Conservation (phyloP, 192 early-diverging fungal species). For the Lobosporangium transversale region DNA sequence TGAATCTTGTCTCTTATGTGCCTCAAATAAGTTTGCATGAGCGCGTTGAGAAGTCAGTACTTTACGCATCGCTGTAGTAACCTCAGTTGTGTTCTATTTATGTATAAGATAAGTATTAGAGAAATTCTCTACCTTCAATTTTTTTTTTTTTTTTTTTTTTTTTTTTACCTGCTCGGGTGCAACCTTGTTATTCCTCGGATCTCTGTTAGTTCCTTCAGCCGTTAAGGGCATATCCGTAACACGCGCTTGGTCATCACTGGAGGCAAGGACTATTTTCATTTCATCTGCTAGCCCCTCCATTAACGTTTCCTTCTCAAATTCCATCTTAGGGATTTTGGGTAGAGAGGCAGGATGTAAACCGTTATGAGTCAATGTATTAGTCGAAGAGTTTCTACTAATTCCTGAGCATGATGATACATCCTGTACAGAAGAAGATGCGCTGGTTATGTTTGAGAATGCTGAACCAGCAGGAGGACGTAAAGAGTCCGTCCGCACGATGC, state of each 20-base stretch:
- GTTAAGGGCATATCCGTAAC: not conserved
- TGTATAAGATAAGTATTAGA: too few species aligned
- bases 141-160: too few species aligned
- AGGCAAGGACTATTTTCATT: not conserved
- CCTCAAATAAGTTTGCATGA: constrained; percentile 12
- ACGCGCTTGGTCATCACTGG: not conserved
- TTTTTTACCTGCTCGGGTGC: constrained; percentile 15
- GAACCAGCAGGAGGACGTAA: constrained; percentile 7
- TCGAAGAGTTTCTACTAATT: constrained; percentile 27
- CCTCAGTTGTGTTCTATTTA: not conserved
- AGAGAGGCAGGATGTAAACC: not conserved
- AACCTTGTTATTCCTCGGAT: not conserved
- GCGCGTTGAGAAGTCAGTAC: constrained; percentile 14
- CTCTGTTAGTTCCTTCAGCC: not conserved
- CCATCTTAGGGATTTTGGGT: constrained; percentile 27
- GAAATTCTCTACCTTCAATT: too few species aligned
- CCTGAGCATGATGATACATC: not conserved
- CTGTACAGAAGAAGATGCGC: constrained; percentile 8
- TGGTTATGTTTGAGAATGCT: constrained; percentile 13
- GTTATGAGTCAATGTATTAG: constrained; percentile 3
- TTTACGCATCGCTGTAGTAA: constrained; percentile 10
- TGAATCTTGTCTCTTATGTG: constrained; percentile 23
- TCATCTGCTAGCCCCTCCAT: constrained; percentile 18
- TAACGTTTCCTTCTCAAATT: constrained; percentile 34
- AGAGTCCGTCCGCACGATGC: not conserved